These are phyloP conservation scores for Lagenidium giganteum DNA, from an alignment of 352 stramenopile genomes.

Conservation along the genomic window DNA sequence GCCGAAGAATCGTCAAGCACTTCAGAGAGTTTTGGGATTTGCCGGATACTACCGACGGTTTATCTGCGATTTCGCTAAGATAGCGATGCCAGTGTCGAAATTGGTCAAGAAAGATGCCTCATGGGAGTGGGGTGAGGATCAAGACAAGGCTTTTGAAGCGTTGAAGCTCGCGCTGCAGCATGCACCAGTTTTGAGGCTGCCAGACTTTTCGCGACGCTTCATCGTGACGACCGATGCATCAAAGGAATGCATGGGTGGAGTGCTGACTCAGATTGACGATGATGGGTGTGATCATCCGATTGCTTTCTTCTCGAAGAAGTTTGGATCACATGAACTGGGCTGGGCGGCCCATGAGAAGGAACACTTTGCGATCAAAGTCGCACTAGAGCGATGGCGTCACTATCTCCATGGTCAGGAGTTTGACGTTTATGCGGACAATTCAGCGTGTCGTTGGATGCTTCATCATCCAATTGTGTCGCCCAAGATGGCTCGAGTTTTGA, in stretches of 20 bases:
- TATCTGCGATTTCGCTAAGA: conserved; percentile 9
- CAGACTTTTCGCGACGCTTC: conserved; percentile 7
- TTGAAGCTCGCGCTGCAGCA: conserved; percentile 10
- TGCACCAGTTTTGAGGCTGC: conserved; percentile 2
- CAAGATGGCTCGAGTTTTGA: conserved; percentile 8
- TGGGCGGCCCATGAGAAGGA: conserved; percentile 11
- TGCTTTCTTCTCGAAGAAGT: conserved; percentile 8
- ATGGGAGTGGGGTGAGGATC: conserved; percentile 4
- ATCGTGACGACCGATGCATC: conserved; percentile 5
- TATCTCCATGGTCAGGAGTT: conserved; percentile 9
- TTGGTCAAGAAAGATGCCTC: conserved; percentile 12
- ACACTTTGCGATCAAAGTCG: conserved; percentile 7
- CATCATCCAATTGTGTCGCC: conserved; percentile 6
- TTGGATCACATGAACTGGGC: background rate
- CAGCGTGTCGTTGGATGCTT: conserved; percentile 10
- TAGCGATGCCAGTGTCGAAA: conserved; percentile 11
- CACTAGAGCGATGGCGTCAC: conserved; percentile 2
- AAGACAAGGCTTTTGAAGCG: conserved; percentile 7
- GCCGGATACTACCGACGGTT: conserved; percentile 19
- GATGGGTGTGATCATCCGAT: conserved; percentile 6
- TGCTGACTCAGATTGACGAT: conserved; percentile 1
- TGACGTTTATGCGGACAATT: conserved; percentile 11
- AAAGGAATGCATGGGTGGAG: conserved; percentile 2
- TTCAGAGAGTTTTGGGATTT: conserved; percentile 15
- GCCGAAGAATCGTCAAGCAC: conserved; percentile 6